Evolutionary conservation across 305 asterid species (phyloP).

Genomic region (Salvia sclarea): DNA sequence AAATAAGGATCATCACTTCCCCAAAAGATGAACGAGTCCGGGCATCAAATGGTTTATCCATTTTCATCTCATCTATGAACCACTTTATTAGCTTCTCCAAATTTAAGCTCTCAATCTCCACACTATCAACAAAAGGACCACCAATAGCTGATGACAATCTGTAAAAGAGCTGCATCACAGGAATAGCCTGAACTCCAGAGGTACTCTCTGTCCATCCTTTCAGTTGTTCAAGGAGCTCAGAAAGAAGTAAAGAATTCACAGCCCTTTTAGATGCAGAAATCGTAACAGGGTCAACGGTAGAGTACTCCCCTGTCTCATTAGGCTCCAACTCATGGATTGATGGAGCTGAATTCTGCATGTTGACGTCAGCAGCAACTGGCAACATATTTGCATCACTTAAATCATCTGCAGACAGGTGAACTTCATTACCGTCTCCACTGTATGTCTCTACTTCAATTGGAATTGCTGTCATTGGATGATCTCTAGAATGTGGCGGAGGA

Average conservation of each 20-base stretch:
- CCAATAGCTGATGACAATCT: slow-evolving; percentile 94
- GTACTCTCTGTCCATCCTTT: slow-evolving; percentile 96
- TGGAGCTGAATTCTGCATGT: slow-evolving; percentile 57
- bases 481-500: slow-evolving; percentile 96
- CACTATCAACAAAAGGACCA: slow-evolving; percentile 81
- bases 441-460: slow-evolving; percentile 92
- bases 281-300: slow-evolving; percentile 82
- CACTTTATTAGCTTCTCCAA: slow-evolving; percentile 88
- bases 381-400: slow-evolving; percentile 63
- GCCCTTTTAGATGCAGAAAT: slow-evolving; percentile 98
- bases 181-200: slow-evolving; percentile 88
- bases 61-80: slow-evolving; percentile 85
- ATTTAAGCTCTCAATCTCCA: slow-evolving; percentile 71
- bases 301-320: slow-evolving; percentile 74
- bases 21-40: slow-evolving; percentile 83
- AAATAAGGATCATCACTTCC: slow-evolving; percentile 80
- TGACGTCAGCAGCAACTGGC: slow-evolving; percentile 65
- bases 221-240: slow-evolving; percentile 94
- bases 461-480: slow-evolving; percentile 95
- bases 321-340: slow-evolving; percentile 83
- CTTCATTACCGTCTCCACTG: slow-evolving; percentile 83
- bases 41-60: slow-evolving; percentile 64
- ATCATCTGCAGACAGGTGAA: slow-evolving; percentile 80
- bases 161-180: slow-evolving; percentile 93
- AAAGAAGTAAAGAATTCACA: slow-evolving; percentile 87